A percentile compares a stretch with the other conserved stretches of the same genome.
phyloP scores from a whole-genome alignment of 495 filamentous ascomycete genomes.

The Aspergillus ellipticus region DNA sequence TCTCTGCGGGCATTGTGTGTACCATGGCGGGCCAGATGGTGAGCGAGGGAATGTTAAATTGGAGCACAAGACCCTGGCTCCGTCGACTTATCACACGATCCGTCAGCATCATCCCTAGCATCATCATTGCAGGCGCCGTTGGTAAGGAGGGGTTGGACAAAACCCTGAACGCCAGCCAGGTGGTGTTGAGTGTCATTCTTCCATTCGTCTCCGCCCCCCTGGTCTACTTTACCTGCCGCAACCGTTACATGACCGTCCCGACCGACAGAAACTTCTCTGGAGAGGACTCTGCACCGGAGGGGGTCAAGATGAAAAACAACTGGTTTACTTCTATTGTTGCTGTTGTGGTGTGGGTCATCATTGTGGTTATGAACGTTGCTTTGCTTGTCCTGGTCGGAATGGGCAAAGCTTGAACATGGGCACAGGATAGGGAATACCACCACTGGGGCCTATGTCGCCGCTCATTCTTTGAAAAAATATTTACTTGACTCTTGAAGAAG shows the following conservation, averaged over 20 bases:
- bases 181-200: slow-evolving; percentile 74
- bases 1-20: slow-evolving; percentile 75
- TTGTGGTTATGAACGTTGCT: slow-evolving; percentile 69
- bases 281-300: slow-evolving; percentile 25
- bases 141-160: slow-evolving; percentile 65
- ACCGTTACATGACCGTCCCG: slow-evolving; percentile 74
- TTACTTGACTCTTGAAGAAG: too few species aligned
- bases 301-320: slow-evolving; percentile 59
- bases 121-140: slow-evolving; percentile 76
- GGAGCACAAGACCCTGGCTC: slow-evolving; percentile 67
- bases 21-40: slow-evolving; percentile 85
- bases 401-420: slow-evolving; percentile 42
- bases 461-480: too few species aligned
- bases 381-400: slow-evolving; percentile 65
- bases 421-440: too few species aligned
- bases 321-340: slow-evolving; percentile 53
- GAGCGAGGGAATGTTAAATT: slow-evolving; percentile 71
- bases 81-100: slow-evolving; percentile 65
- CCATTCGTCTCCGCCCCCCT: slow-evolving; percentile 80
- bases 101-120: slow-evolving; percentile 75
- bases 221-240: slow-evolving; percentile 81
- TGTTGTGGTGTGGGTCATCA: slow-evolving; percentile 61
- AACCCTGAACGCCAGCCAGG: slow-evolving; percentile 75
- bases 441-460: too few species aligned
- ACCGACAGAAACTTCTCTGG: slow-evolving; percentile 23